Evolutionary conservation across 257 asterid species (phyloP).

Genomic region (Mentha longifolia): DNA sequence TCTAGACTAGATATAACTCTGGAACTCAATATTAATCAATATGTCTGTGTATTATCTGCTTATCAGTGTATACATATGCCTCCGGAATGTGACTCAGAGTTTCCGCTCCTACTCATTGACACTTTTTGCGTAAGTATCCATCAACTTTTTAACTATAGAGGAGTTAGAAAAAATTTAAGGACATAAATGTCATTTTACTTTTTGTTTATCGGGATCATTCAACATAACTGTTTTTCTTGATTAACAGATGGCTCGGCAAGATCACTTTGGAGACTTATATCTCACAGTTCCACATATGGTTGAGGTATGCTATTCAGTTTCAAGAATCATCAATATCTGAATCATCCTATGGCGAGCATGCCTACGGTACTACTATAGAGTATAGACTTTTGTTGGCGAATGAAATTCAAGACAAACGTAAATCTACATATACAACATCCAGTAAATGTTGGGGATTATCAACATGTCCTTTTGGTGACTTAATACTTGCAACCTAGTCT

Average conservation of each 20-base stretch:
- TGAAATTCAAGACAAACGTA: background rate
- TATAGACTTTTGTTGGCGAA: background rate
- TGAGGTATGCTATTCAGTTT: slow-evolving; percentile 57
- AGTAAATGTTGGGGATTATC: background rate
- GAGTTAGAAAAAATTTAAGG: background rate
- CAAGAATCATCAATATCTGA: background rate
- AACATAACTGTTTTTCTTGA: slow-evolving; percentile 25
- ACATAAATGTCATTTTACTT: background rate
- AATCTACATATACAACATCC: slow-evolving; percentile 1
- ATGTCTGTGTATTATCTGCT: slow-evolving; percentile 32
- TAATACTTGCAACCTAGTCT: background rate
- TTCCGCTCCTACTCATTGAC: slow-evolving; percentile 82
- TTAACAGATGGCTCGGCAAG: slow-evolving; percentile 90
- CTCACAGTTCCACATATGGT: slow-evolving; percentile 90
- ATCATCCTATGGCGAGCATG: background rate
- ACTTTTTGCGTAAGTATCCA: slow-evolving; percentile 80
- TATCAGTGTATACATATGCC: slow-evolving; percentile 74
- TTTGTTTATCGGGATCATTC: slow-evolving; percentile 14
- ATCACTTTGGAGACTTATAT: slow-evolving; percentile 90
- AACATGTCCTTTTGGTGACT: slow-evolving; percentile 11
- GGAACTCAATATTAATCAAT: slow-evolving; percentile 16
- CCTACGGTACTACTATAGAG: background rate
- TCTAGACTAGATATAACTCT: slow-evolving; percentile 12
- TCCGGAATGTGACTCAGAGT: slow-evolving; percentile 83
- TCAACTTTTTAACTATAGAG: background rate